These are phyloP conservation scores for Penicillium angulare DNA, from an alignment of 495 filamentous ascomycete genomes.

Conservation along the genomic window DNA sequence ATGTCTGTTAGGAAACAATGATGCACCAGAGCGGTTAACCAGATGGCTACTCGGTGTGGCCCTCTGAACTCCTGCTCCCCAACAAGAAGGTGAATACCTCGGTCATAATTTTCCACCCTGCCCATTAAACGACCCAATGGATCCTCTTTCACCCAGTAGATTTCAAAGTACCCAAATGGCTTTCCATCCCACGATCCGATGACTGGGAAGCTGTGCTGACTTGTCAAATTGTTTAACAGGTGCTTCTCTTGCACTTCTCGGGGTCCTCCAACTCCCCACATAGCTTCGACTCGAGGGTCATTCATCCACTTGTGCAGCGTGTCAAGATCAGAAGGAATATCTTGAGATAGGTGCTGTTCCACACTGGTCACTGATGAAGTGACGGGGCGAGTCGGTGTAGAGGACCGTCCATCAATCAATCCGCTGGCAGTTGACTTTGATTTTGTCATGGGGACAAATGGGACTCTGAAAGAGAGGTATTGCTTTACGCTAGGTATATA, in stretches of 20 bases:
- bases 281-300: conserved; percentile 73
- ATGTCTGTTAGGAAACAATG: conserved; percentile 77
- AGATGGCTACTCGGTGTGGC: conserved; percentile 65
- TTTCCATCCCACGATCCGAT: conserved; percentile 94
- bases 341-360: conserved; percentile 28
- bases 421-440: not conserved
- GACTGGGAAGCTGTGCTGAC: conserved; percentile 78
- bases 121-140: conserved; percentile 64
- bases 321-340: conserved; percentile 60
- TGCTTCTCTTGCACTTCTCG: conserved; percentile 64
- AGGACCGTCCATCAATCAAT: conserved; percentile 8
- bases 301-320: conserved; percentile 89
- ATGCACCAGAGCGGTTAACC: conserved; percentile 85
- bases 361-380: conserved; percentile 26
- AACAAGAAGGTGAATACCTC: conserved; percentile 83
- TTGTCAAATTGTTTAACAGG: conserved; percentile 60
- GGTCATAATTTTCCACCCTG: conserved; percentile 73
- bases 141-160: conserved; percentile 99
- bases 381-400: conserved; percentile 24
- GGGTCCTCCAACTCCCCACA: conserved; percentile 75
- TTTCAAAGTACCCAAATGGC: conserved; percentile 96
- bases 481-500: conserved; percentile 79
- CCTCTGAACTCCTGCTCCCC: conserved; percentile 94
- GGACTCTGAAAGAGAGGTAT: conserved; percentile 85
- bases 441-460: conserved; percentile 41